Evolutionary conservation across 495 filamentous ascomycete species (phyloP), one percentile per base, ranked within the genome.

Genomic region (Apodospora peruviana): DNA sequence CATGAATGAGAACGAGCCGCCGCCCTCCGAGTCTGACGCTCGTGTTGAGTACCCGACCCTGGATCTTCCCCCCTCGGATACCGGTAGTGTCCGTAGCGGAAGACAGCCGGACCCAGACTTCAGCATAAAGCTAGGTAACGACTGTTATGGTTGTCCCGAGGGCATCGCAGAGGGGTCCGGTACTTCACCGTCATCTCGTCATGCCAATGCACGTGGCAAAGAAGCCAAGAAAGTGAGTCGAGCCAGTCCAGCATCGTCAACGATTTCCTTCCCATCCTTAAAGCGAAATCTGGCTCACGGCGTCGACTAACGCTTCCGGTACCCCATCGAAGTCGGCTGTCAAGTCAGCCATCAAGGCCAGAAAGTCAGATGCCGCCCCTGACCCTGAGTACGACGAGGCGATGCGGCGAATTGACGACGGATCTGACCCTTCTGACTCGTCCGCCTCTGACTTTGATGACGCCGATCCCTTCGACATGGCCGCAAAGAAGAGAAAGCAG

Each of bases 61-160:
- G 9, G 45, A 51, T 4, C 35, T 61, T 0, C 51, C 47, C 1
- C 48, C 51, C 10, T 70, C 66, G 3, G 66, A 72, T 5, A 40
- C 45, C 7, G 57, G 57, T 35, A 72, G 71, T 46, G 40, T 61
- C 21, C 57, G 40, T 23, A 67, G 70, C 50, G 71, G 65, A 20
- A 64, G 68, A 38, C 72, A 75, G 41, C 60, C 61, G 1, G 66
- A 70, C 29, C 61, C 60, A 3, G 55, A 56, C 20, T 61, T 66
- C 39, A 54, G 56, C 45, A 51, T 59, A 12, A 61, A 65, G 21
- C 36, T 55, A 17, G 59, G 49, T 21, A 44, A 53, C 7, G 64
- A 65, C 18, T 59, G 57, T 0, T 51, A 61, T 9, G 47, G 45
- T 5, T 38, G 24, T 4, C 34, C 58, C 32, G 58, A 53, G 2